These are phyloP conservation scores for Paraphaeosphaeria sporulosa DNA, from an alignment of 2,329 filamentous ascomycete species.

Conservation along the genomic window DNA sequence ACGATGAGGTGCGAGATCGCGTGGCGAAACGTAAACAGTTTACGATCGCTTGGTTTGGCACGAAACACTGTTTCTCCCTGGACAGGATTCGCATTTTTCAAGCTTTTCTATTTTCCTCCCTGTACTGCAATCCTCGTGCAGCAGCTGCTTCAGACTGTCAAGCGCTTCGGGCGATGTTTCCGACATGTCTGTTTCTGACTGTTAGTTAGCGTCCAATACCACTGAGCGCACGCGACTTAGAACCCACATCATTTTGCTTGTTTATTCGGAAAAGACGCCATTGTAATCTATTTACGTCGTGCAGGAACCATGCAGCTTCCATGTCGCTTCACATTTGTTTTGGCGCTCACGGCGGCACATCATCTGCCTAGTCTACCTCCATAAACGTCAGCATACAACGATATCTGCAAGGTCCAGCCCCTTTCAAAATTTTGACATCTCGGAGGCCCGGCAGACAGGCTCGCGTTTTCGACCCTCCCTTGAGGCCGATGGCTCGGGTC, in stretches of 20 bases:
- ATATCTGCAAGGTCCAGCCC: too few species aligned
- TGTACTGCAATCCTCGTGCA: conserved; percentile 25
- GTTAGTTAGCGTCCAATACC: conserved; percentile 13
- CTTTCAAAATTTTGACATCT: too few species aligned
- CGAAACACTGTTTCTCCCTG: conserved; percentile 26
- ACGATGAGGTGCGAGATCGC: conserved; percentile 23
- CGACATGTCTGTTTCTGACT: conserved; percentile 14
- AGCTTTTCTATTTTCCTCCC: conserved; percentile 21
- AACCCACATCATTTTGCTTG: not conserved
- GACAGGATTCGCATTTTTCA: conserved; percentile 21
- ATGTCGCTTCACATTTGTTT: too few species aligned
- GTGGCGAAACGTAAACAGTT: conserved; percentile 45
- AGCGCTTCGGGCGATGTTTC: conserved; percentile 14
- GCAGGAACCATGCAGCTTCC: not conserved
- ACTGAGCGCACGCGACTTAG: not conserved
- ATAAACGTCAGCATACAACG: too few species aligned
- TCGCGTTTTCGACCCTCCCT: too few species aligned
- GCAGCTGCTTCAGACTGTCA: conserved; percentile 25
- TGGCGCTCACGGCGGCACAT: too few species aligned
- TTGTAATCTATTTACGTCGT: not conserved
- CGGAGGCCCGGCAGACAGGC: too few species aligned
- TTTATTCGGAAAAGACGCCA: not conserved
- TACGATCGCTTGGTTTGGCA: conserved; percentile 36
- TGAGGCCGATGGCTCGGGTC: too few species aligned
- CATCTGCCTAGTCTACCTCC: too few species aligned